Base-by-base conservation (phyloP, 2,329 filamentous ascomycete species). In the Paecilomyces dactylethromorphus region DNA sequence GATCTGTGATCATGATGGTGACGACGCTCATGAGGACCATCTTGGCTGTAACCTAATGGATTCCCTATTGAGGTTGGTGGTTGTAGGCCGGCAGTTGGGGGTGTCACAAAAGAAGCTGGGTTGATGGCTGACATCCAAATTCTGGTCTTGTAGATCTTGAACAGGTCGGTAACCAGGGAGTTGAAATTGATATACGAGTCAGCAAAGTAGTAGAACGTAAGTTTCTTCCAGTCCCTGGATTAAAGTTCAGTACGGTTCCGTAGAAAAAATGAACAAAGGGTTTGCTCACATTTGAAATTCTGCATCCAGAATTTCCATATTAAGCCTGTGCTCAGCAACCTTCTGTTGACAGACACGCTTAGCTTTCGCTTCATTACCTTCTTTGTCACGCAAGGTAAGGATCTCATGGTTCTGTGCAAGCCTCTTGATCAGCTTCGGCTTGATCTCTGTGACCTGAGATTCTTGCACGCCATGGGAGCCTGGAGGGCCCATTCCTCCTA, bases 121-220 rank as follows among this genome's bases (percentile, higher is more conserved):
- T 99, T 99, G 74, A 99, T 96, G 3, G 94, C 94, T 3, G 93
- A 97, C 91, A 99, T 96, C 94, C 94, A 99, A 68, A 99, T 99
- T 66, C 95, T 87, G 22, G 93, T 96, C 80, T 99, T 99, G 82
- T 97, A 99, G 62, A 97, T 93, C 77, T 97, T 97, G 84, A 97
- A 99, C 12, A 99, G 82, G 71, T 99, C 94, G 0, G 92, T 96
- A 56, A 99, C 94, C 15, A 99, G 85, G 1, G 91, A 91, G 73
- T 99, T 99, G 82, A 99, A 99, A 78, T 97, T 97, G 81, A 99
- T 96, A 73, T 99, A 99, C 0, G 91, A 87, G 70, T 97, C 92
- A 57, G 94, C 93, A 72, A 97, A 99, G 77, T 97, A 99, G 79
- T 97, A 99, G 76, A 97, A 97, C 0, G 95, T 99, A 58, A 99